Conservation (phyloP, 805 yeast species). For the Candida sakaeoensis region DNA sequence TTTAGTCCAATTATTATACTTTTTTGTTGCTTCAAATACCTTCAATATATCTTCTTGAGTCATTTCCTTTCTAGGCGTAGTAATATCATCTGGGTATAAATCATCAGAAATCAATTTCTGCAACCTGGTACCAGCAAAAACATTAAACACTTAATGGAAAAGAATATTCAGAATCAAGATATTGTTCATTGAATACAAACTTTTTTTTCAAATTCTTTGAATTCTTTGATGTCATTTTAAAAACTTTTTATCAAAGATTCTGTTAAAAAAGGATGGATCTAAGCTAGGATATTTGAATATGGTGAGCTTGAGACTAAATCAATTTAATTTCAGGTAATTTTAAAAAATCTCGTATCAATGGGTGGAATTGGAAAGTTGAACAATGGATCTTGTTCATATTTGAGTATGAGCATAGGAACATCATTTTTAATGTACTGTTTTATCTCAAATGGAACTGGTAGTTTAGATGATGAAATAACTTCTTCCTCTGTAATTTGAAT, state of each 20-base stretch:
- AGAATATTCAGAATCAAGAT: not conserved
- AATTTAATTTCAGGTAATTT: not conserved
- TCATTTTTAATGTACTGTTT: not conserved
- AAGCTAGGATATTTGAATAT: not conserved
- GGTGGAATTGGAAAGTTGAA: slow-evolving; percentile 1
- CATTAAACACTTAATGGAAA: not conserved
- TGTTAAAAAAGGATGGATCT: not conserved
- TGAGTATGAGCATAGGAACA: not conserved
- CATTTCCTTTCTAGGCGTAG: not conserved
- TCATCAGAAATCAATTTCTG: not conserved
- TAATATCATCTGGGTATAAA: not conserved
- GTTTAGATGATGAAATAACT: not conserved
- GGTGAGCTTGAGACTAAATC: slow-evolving; percentile 1
- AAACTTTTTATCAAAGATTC: not conserved
- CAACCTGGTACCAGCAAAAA: slow-evolving; percentile 1
- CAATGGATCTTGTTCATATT: not conserved
- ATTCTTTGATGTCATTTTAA: too few relatives aligned
- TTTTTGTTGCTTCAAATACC: not conserved
- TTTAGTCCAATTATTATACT: not conserved
- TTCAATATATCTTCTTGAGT: not conserved
- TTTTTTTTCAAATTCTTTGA: too few relatives aligned
- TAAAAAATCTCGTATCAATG: not conserved
- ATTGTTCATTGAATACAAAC: too few relatives aligned
- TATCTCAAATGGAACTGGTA: not conserved
- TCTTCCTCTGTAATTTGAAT: too few relatives aligned